Base-by-base conservation (phyloP, 225 moss, liverwort and hornwort species). In the Antitrichia curtipendula region DNA sequence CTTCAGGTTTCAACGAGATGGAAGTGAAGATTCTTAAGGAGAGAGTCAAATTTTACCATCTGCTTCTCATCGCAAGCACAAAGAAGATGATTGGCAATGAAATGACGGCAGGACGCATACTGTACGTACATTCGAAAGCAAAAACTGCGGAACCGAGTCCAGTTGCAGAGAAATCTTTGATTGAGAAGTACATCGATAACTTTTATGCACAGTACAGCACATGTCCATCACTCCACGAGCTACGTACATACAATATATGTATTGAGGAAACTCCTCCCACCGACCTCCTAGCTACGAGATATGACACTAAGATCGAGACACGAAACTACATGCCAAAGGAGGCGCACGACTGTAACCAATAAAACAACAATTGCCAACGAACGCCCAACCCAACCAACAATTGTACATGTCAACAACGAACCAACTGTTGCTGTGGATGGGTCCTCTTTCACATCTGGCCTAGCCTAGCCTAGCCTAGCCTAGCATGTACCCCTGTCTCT, bases 171-270 rank as follows among this genome's bases (percentile, higher is more conserved):
- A 80, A 66, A 86, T 68, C 66, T 83, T 83, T 59, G 65, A 80
- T 86, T 86, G 89, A 82, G 85, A 89, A 89, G 87, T 77, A 91
- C 82, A 82, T 87, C 52, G 82, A 89, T 85, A 82, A 65, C 45
- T 78, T 91, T 91, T 85, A 89, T 91, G 89, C 91, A 88, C 89
- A 89, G 64, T 91, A 91, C 52, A 91, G 87, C 78, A 88, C 87
- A 89, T 84, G 78, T 91, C 64, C 70, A 71, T 71, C 76, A 70
- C 71, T 85, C 58, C 78, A 85, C 65, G 59, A 78, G 91, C 89
- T 85, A 85, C 62, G 13, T 85, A 87, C 61, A 50, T 85, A 87
- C 61, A 50, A 63, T 63, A 64, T 69, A 61, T 60, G 81, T 87
- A 69, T 53, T 69, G 78, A 84, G 84, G 86, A 74, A 84, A 78